A percentile compares a stretch with the other conserved stretches of the same genome.
Conservation (phyloP, 805 yeast genomes). For the Gaillardinia entomophila region DNA sequence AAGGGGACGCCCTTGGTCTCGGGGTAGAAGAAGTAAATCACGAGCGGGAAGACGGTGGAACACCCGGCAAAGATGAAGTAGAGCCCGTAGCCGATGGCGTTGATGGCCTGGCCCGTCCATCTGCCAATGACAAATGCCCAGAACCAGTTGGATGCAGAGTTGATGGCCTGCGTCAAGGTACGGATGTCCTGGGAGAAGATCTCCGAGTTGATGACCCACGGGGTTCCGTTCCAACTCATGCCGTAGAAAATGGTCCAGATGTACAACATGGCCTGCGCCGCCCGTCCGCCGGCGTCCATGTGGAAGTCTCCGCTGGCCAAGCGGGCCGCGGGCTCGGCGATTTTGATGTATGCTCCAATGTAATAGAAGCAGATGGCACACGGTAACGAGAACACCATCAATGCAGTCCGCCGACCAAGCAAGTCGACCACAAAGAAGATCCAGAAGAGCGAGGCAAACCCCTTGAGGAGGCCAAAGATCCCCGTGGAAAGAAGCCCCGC, state of each 20-base stretch:
- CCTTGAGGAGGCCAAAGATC: conserved; percentile 46
- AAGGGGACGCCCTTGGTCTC: conserved; percentile 34
- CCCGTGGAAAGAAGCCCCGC: conserved; percentile 49
- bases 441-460: conserved; percentile 39
- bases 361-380: conserved; percentile 44
- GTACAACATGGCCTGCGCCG: conserved; percentile 41
- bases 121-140: conserved; percentile 47
- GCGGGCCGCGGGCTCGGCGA: conserved; percentile 21
- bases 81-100: conserved; percentile 37
- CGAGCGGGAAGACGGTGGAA: conserved; percentile 19
- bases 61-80: conserved; percentile 37
- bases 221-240: conserved; percentile 41
- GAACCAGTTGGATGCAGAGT: conserved; percentile 44
- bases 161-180: conserved; percentile 37
- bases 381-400: conserved; percentile 30
- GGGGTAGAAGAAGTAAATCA: conserved; percentile 29
- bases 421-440: conserved; percentile 41
- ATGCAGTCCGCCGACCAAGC: conserved; percentile 40
- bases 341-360: conserved; percentile 42
- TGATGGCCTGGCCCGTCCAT: conserved; percentile 40
- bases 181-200: conserved; percentile 40
- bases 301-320: conserved; percentile 15
- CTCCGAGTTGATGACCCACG: conserved; percentile 44
- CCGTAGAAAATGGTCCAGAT: conserved; percentile 44
- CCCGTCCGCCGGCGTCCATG: conserved; percentile 32